phyloP scores from a whole-genome alignment of 805 yeast species.

The Suhomyces emberorum region DNA sequence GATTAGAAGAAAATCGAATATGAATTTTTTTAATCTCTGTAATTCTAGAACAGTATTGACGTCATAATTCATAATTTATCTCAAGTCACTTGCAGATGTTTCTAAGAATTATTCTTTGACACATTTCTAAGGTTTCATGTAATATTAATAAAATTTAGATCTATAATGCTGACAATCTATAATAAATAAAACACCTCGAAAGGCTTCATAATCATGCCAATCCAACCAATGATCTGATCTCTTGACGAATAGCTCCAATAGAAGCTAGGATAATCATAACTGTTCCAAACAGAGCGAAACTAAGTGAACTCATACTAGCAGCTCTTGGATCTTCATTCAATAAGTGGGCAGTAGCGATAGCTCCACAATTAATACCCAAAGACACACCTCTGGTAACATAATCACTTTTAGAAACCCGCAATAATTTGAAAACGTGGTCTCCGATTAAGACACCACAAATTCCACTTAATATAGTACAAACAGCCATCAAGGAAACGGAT shows the following conservation, averaged over 20 bases:
- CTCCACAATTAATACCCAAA: constrained; percentile 75
- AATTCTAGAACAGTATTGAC: no score
- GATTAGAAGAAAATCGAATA: no score
- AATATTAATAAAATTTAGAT: no score
- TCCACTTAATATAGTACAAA: constrained; percentile 74
- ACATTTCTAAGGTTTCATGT: no score
- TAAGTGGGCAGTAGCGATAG: constrained; percentile 77
- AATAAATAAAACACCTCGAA: not conserved
- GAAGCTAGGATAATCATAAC: constrained; percentile 67
- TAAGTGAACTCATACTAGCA: constrained; percentile 70
- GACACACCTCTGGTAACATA: constrained; percentile 75
- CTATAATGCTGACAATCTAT: no score
- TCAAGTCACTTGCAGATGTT: not conserved
- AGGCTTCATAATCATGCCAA: no score
- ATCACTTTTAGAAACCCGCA: constrained; percentile 58
- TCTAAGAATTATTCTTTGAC: no score
- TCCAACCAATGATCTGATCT: constrained; percentile 48
- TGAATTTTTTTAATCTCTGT: no score
- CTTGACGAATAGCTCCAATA: constrained; percentile 40
- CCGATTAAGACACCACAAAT: constrained; percentile 70
- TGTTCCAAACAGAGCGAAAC: constrained; percentile 72
- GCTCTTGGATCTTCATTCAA: constrained; percentile 71
- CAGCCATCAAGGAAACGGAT: constrained; percentile 69
- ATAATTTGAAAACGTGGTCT: constrained; percentile 47
- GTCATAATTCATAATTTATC: no score